These are phyloP conservation scores for Brassica carinata DNA, from an alignment of 345 rosid genomes.

Conservation along the genomic window DNA sequence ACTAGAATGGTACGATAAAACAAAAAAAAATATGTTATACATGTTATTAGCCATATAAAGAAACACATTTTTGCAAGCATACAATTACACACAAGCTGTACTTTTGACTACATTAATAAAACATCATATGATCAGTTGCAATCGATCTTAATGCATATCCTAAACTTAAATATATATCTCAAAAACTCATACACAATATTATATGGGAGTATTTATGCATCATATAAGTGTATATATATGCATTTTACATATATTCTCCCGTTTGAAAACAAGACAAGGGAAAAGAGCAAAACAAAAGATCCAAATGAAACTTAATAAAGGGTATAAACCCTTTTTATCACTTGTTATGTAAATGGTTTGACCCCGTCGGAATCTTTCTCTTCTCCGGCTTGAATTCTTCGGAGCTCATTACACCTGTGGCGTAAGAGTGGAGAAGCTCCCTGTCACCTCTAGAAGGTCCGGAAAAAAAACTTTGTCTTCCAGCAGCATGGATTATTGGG, in stretches of 20 bases:
- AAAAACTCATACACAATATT: neutral
- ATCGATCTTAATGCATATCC: neutral
- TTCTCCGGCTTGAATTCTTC: slow-evolving; percentile 23
- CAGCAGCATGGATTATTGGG: slow-evolving; percentile 13
- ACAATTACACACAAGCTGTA: neutral
- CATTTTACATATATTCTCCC: neutral
- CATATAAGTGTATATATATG: neutral
- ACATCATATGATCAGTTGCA: neutral
- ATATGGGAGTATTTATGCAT: neutral
- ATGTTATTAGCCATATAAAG: neutral
- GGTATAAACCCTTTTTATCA: neutral
- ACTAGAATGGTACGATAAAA: neutral
- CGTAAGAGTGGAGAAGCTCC: slow-evolving; percentile 3
- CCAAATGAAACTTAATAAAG: neutral
- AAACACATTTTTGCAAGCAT: neutral
- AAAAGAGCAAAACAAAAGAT: neutral
- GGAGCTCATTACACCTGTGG: slow-evolving; percentile 7
- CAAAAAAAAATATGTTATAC: too few species aligned
- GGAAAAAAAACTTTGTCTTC: slow-evolving; percentile 13
- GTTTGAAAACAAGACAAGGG: neutral
- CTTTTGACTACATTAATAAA: neutral
- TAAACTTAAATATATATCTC: neutral
- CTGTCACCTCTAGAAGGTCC: slow-evolving; percentile 22
- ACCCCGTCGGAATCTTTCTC: slow-evolving; percentile 37
- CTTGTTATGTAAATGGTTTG: slow-evolving; percentile 40